phyloP scores from a whole-genome alignment of 2,329 filamentous ascomycete species.

The Neodidymelliopsis sp. region DNA sequence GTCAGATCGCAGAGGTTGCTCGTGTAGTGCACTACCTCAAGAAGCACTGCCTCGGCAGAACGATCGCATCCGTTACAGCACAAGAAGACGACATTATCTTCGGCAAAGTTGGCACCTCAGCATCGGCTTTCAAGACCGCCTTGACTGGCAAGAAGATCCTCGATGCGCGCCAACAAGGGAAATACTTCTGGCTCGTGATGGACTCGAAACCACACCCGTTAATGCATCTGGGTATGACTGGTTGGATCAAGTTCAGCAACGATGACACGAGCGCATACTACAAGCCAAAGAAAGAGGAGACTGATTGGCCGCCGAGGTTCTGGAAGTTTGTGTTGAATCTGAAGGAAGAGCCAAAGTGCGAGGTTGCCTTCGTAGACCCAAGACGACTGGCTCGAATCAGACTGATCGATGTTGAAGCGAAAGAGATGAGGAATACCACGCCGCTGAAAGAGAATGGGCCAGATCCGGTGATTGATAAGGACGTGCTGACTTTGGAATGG shows the following conservation, averaged over 20 bases:
- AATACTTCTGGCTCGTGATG: slow-evolving; percentile 95
- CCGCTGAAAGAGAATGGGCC: slow-evolving; percentile 93
- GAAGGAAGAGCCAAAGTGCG: slow-evolving; percentile 64
- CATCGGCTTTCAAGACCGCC: slow-evolving; percentile 74
- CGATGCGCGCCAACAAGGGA: slow-evolving; percentile 84
- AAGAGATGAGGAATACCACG: slow-evolving; percentile 75
- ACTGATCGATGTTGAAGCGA: slow-evolving; percentile 79
- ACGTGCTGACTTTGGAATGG: slow-evolving; percentile 79
- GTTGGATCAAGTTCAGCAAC: slow-evolving; percentile 88
- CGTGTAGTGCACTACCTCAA: slow-evolving; percentile 86
- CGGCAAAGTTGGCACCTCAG: slow-evolving; percentile 86
- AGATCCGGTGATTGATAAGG: slow-evolving; percentile 85
- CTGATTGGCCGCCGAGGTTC: slow-evolving; percentile 86
- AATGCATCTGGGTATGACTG: slow-evolving; percentile 79
- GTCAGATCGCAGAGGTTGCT: slow-evolving; percentile 67
- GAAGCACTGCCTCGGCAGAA: slow-evolving; percentile 84
- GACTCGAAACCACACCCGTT: slow-evolving; percentile 80
- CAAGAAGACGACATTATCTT: slow-evolving; percentile 86
- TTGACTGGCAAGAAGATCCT: slow-evolving; percentile 76
- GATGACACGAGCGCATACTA: slow-evolving; percentile 83
- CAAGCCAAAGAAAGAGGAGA: slow-evolving; percentile 62
- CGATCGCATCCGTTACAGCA: slow-evolving; percentile 72
- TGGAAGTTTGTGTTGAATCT: slow-evolving; percentile 85
- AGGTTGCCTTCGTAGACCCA: slow-evolving; percentile 82
- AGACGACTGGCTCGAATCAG: slow-evolving; percentile 81